Base-by-base conservation (phyloP, 2,329 filamentous ascomycete genomes). In the Stachybotrys elegans region DNA sequence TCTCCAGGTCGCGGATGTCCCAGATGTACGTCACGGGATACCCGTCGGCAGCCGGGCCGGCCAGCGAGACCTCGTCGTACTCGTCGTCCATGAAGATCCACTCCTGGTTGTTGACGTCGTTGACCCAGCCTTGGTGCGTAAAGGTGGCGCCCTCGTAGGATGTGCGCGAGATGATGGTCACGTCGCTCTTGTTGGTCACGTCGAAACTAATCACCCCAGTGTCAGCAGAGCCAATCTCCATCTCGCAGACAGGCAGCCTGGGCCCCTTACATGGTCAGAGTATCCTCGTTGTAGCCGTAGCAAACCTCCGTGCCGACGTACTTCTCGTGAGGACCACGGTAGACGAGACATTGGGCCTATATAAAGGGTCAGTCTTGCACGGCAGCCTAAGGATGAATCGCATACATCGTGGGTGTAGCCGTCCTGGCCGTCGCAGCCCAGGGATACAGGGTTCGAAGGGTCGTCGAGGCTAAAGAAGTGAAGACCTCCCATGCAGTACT, bases 391-490 rank as follows among this genome's bases (percentile, higher is more conserved):
- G 17, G 17, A 3, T 21, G 13, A 19, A 6, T 27, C 8, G 16
- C 38, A 11, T 23, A 40, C 38, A 40, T 40, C 38, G 38, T 40
- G 38, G 22, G 22, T 40, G 38, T 40, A 40, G 4, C 38, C 38
- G 22, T 40, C 38, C 22, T 27, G 22, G 22, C 38, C 38, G 14
- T 40, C 38, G 48, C 77, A 81, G 9, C 78, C 78, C 9, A 75
- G 68, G 20, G 65, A 70, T 17, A 61, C 69, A 0, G 78, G 78
- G 25, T 77, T 76, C 3, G 70, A 57, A 1, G 76, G 75, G 46
- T 81, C 69, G 0, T 67, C 68, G 17, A 82, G 66, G 55, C 81
- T 74, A 46, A 82, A 75, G 58, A 79, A 79, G 57, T 77, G 76
- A 20, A 81, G 66, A 7, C 78, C 77, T 5, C 68, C 66, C 3